Evolutionary conservation across 306 rosid genomes (phyloP).

Genomic region (Quercus variabilis): DNA sequence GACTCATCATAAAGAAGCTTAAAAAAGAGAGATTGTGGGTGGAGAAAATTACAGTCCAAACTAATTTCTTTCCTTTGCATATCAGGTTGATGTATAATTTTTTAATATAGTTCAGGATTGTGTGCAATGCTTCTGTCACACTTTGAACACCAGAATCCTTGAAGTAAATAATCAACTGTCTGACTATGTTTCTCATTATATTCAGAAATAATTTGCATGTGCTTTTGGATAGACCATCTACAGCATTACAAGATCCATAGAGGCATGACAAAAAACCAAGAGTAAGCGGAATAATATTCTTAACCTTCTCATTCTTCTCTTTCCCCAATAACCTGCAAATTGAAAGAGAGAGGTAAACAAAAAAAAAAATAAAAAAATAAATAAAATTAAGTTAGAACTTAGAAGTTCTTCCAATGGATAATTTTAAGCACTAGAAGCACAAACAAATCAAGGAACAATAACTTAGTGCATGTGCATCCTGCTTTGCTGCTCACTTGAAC

Average conservation of each 20-base stretch:
- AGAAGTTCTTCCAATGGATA: neutral
- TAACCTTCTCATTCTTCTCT: conserved; percentile 52
- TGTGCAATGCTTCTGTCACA: conserved; percentile 49
- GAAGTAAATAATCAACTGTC: conserved; percentile 55
- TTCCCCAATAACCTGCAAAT: conserved; percentile 49
- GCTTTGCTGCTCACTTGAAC: neutral
- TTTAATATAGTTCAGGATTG: conserved; percentile 33
- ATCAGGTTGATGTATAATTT: conserved; percentile 30
- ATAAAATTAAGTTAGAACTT: too few species aligned
- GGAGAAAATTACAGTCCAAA: conserved; percentile 46
- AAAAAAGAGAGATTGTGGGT: conserved; percentile 56
- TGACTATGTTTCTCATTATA: conserved; percentile 39
- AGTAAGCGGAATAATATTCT: conserved; percentile 55
- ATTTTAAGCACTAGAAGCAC: neutral
- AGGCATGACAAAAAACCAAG: conserved; percentile 88
- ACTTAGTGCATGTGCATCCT: neutral
- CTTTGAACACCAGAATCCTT: conserved; percentile 86
- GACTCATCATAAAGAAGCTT: conserved; percentile 74
- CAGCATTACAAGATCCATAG: conserved; percentile 58
- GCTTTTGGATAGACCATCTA: conserved; percentile 30
- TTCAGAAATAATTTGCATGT: conserved; percentile 53
- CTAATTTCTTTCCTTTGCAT: conserved; percentile 29
- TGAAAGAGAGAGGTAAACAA: conserved; percentile 17
- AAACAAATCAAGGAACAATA: neutral
- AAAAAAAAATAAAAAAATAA: neutral